Evolutionary conservation across 768 basidiomycete species (phyloP), one percentile per base, ranked within the genome.

Genomic region (Galerina sulciceps): DNA sequence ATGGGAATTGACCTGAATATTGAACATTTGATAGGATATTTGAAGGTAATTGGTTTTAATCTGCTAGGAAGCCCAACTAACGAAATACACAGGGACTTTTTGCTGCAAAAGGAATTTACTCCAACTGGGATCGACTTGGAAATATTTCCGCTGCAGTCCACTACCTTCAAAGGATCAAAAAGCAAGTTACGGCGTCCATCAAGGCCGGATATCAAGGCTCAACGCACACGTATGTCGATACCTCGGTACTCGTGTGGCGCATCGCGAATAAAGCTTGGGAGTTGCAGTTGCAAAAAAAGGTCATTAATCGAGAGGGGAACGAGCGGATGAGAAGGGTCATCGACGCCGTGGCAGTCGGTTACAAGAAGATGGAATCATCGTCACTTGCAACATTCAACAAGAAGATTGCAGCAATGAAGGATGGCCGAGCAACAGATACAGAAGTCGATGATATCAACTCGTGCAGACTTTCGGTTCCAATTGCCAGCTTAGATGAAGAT

Each of bases 1-100:
- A 78, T 78, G 74, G 60, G 55, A 1, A 66, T 76, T 9, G 72
- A 78, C 43, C 10, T 75, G 1, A 78, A 79, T 48, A 76, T 79
- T 1, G 72, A 79, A 41, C 76, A 79, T 58, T 46, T 71, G 0
- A 76, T 77, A 43, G 46, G 69, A 0, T 70, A 73, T 59, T 47
- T 76, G 0, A 78, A 76, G 72, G 72, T 50, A 34, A 48, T 22
- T 23, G 20, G 9, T 26, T 23, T 20, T 17, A 15, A 44, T 17
- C 14, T 45, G 10, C 10, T 18, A 10, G 13, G 3, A 17, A 22
- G 26, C 26, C 22, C 5, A 11, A 44, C 31, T 4, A 46, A 26
- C 14, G 3, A 17, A 46, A 22, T 37, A 36, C 11, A 15, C 22
- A 50, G 49, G 10, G 72, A 8, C n/a, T 59, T 26, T 71, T 70